Percentiles rank a stretch among this genome's conserved stretches.
Evolutionary conservation across 192 early-diverging fungal species (phyloP).

Genomic region (Jimgerdemannia flammicorona): DNA sequence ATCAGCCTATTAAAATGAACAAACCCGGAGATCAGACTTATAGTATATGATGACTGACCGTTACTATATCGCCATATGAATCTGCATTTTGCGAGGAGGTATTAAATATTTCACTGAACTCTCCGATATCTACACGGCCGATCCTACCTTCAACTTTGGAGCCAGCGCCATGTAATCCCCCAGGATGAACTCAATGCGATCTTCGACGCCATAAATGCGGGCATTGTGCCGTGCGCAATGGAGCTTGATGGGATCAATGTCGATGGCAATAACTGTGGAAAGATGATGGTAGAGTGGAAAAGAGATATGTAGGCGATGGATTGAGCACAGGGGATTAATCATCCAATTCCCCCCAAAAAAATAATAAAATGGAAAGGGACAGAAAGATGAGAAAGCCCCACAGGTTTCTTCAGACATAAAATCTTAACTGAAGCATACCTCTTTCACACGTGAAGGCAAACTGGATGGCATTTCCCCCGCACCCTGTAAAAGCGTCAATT

Average conservation of each 20-base stretch:
- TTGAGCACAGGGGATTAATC: neutral
- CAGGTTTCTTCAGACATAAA: slow-evolving; percentile 9
- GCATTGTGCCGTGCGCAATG: slow-evolving; percentile 86
- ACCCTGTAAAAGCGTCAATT: slow-evolving; percentile 94
- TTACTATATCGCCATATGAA: no score
- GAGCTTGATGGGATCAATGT: slow-evolving; percentile 78
- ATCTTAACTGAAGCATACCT: slow-evolving; percentile 31
- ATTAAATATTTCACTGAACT: slow-evolving; percentile 4
- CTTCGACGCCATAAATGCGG: slow-evolving; percentile 81
- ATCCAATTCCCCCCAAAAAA: no score
- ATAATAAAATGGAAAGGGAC: no score
- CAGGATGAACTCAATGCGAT: slow-evolving; percentile 91
- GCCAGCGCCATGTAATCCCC: slow-evolving; percentile 83
- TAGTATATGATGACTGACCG: no score
- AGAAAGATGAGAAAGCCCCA: neutral
- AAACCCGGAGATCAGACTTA: neutral
- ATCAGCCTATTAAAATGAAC: slow-evolving; percentile 58
- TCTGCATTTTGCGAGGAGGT: neutral
- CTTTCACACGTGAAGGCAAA: slow-evolving; percentile 85
- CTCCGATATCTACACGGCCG: neutral
- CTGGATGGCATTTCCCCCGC: slow-evolving; percentile 96
- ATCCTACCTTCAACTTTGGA: slow-evolving; percentile 50
- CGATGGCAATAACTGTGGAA: slow-evolving; percentile 80
- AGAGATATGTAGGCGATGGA: slow-evolving; percentile 9
- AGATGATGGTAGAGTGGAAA: neutral